These are phyloP conservation scores for Entonaema liquescens DNA, from an alignment of 495 filamentous ascomycete species.

Conservation along the genomic window DNA sequence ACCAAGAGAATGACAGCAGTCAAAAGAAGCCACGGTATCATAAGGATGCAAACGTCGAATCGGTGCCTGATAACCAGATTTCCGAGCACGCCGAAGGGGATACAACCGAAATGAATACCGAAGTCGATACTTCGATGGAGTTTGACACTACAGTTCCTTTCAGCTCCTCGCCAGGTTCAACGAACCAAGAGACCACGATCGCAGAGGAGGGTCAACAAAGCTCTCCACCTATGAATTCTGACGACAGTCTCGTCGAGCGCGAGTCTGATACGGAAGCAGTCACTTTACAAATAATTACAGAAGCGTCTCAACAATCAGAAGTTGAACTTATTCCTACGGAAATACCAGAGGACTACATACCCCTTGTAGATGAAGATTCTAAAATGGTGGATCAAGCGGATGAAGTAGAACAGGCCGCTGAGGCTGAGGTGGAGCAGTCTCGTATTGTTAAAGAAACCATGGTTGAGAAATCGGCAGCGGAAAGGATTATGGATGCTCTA, in stretches of 20 bases:
- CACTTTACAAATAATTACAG: slow-evolving; percentile 43
- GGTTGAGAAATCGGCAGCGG: slow-evolving; percentile 27
- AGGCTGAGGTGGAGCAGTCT: slow-evolving; percentile 10
- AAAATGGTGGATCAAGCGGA: slow-evolving; percentile 13
- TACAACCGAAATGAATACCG: slow-evolving; percentile 11
- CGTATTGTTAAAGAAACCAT: slow-evolving; percentile 6
- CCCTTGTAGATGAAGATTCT: slow-evolving; percentile 18
- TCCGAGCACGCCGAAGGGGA: background rate
- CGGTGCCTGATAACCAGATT: slow-evolving; percentile 32
- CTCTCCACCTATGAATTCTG: slow-evolving; percentile 6
- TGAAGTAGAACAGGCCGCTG: slow-evolving; percentile 5
- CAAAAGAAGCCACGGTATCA: slow-evolving; percentile 44
- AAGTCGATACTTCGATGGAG: slow-evolving; percentile 18
- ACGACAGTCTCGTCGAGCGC: slow-evolving; percentile 24
- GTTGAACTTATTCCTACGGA: slow-evolving; percentile 4
- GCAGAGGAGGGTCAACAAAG: background rate
- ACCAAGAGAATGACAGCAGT: slow-evolving; percentile 17
- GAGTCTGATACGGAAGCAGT: slow-evolving; percentile 46
- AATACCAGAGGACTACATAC: background rate
- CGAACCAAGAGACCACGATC: slow-evolving; percentile 20
- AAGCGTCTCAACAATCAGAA: slow-evolving; percentile 46
- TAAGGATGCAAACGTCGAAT: slow-evolving; percentile 17
- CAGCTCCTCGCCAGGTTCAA: slow-evolving; percentile 18
- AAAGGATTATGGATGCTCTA: slow-evolving; percentile 60
- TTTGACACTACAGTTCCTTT: slow-evolving; percentile 15